Evolutionary conservation across 2,329 filamentous ascomycete genomes (phyloP), one percentile per base, ranked within the genome.

Genomic region (Gyromitra esculenta): DNA sequence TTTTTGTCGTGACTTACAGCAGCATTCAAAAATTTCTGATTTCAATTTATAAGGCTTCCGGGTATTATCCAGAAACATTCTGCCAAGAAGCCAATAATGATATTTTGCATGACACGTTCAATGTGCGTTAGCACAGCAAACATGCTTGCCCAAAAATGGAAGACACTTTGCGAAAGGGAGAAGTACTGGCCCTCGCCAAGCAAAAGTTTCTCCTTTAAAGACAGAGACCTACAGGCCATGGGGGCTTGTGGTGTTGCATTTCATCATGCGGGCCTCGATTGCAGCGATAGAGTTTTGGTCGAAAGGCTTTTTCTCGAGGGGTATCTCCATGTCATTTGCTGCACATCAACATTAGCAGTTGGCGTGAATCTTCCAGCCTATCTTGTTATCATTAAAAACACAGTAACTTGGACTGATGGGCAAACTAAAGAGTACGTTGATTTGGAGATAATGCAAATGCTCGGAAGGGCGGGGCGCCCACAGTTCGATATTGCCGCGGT

Each of bases 371-470:
- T 96, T 8, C 93, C 93, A 8, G 94, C 92, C 77, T 91, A 96
- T 81, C 88, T 94, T 1, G 92, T 94, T 2, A 89, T 96, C 8
- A 88, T 97, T 71, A 96, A 96, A 82, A 92, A 92, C 25, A 96
- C 93, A 0, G 87, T 90, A 2, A 86, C 87, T 0, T 94, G 89
- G 83, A 88, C 89, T 73, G 87, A 89, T 73, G 85, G 86, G 5
- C 86, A 84, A 6, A 81, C 88, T 48, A 88, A 89, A 71, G 92
- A 96, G 82, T 94, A 93, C 79, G 90, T 92, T 0, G 92, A 96
- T 81, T 85, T 96, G 4, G 93, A 96, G 79, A 88, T 95, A 77
- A 95, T 95, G 91, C 93, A 97, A 81, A 96, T 97, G 93, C 87
- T 96, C 63, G 93, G 93, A 5, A 89, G 93, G 78, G 93, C 93